Evolutionary conservation across 352 stramenopile species (phyloP).

Genomic region (Stramenopiles sp.): DNA sequence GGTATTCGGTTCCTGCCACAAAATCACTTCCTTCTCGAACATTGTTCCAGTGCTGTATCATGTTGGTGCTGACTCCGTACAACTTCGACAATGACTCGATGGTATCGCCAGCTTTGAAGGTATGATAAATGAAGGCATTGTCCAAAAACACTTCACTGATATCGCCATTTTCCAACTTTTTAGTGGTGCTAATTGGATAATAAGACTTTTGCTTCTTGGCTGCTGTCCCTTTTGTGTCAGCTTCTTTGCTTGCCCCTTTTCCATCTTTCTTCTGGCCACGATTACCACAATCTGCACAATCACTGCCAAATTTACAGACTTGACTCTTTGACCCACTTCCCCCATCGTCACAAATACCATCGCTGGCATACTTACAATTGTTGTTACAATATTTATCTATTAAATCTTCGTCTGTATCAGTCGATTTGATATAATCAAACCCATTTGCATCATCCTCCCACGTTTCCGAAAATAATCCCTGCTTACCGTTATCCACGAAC

Average conservation of each 20-base stretch:
- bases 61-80: not conserved
- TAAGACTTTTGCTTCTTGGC: not conserved
- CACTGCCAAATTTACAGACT: conserved; percentile 2
- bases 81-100: not conserved
- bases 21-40: not conserved
- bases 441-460: conserved; percentile 4
- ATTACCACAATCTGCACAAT: not conserved
- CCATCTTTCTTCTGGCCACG: not conserved
- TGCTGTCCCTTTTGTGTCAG: not conserved
- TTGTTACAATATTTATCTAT: not conserved
- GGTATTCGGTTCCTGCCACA: not conserved
- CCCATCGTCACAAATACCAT: conserved; percentile 7
- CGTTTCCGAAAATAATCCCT: not conserved
- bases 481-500: not conserved
- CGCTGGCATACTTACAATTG: conserved; percentile 5
- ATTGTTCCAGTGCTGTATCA: conserved; percentile 1
- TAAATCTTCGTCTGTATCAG: not conserved
- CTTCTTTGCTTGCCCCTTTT: not conserved
- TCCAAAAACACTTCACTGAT: not conserved
- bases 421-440: conserved; percentile 4
- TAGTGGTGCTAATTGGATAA: not conserved
- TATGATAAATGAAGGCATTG: not conserved
- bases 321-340: not conserved
- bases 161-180: not conserved
- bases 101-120: not conserved